A percentile compares a stretch with the other conserved stretches of the same genome.
phyloP scores from a whole-genome alignment of 225 moss, liverwort and hornwort species.

The Physcomitrellopsis africana region DNA sequence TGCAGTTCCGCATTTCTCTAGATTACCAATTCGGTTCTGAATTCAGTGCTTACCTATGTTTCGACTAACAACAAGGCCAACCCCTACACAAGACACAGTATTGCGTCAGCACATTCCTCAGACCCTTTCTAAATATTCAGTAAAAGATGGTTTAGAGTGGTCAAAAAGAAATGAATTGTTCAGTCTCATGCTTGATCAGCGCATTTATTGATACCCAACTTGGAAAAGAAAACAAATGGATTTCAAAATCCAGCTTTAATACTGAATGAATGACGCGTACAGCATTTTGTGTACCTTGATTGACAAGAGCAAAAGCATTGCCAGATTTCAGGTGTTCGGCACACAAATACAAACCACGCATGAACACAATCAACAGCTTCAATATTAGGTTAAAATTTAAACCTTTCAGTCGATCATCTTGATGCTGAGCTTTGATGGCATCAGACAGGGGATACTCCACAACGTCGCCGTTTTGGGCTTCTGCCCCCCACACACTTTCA shows the following conservation, averaged over 20 bases:
- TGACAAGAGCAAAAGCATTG: neutral
- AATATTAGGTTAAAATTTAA: neutral
- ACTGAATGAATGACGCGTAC: neutral
- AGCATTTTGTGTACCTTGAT: neutral
- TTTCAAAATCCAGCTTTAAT: neutral
- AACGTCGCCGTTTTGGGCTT: constrained; percentile 74
- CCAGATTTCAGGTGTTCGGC: neutral
- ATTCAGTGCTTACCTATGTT: constrained; percentile 63
- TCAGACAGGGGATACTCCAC: constrained; percentile 76
- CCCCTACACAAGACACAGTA: constrained; percentile 49
- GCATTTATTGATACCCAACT: neutral
- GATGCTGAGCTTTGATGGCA: constrained; percentile 64
- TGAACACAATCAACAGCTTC: neutral
- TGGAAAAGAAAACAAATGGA: neutral
- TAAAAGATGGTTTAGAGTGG: constrained; percentile 9
- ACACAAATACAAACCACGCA: neutral
- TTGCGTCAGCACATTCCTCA: constrained; percentile 28
- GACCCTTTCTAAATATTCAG: constrained; percentile 10
- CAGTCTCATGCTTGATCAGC: neutral
- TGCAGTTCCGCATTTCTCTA: neutral
- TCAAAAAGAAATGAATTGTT: neutral
- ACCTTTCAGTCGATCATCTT: constrained; percentile 74
- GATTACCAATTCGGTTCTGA: constrained; percentile 4
- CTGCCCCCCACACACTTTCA: constrained; percentile 47
- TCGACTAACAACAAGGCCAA: constrained; percentile 80